Conservation (phyloP, 495 filamentous ascomycete genomes). For the Neohortaea acidophila region DNA sequence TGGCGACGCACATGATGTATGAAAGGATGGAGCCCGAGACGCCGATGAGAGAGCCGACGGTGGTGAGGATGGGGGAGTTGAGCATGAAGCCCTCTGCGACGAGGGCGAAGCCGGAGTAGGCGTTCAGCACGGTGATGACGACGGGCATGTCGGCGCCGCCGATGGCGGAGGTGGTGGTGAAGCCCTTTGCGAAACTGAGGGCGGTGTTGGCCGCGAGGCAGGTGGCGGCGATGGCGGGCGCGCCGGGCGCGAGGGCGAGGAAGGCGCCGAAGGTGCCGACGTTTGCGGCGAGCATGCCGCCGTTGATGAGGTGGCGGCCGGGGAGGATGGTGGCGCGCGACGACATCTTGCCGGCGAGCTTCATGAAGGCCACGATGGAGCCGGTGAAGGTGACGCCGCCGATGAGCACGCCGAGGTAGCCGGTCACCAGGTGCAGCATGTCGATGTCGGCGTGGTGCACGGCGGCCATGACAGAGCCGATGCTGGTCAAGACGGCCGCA, state of each 20-base stretch:
- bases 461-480: slow-evolving; percentile 61
- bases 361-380: slow-evolving; percentile 66
- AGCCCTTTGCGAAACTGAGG: slow-evolving; percentile 67
- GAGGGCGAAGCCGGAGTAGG: slow-evolving; percentile 69
- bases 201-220: slow-evolving; percentile 57
- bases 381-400: slow-evolving; percentile 72
- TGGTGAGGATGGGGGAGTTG: slow-evolving; percentile 64
- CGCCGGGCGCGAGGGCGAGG: slow-evolving; percentile 56
- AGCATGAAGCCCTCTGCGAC: slow-evolving; percentile 79
- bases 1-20: slow-evolving; percentile 68
- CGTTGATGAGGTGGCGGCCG: slow-evolving; percentile 56
- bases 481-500: slow-evolving; percentile 65
- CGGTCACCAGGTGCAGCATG: slow-evolving; percentile 60
- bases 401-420: slow-evolving; percentile 65
- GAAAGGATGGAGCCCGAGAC: slow-evolving; percentile 70
- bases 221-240: slow-evolving; percentile 54
- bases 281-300: slow-evolving; percentile 52
- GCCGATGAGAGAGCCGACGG: slow-evolving; percentile 65
- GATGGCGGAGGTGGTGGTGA: slow-evolving; percentile 66
- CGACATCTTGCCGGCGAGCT: slow-evolving; percentile 61
- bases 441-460: slow-evolving; percentile 41
- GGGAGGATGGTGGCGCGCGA: slow-evolving; percentile 53
- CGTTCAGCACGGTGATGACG: slow-evolving; percentile 72
- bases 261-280: slow-evolving; percentile 66
- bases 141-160: slow-evolving; percentile 63